Percentiles rank a stretch among this genome's conserved stretches.
Conservation (phyloP, 2,329 filamentous ascomycete genomes). For the Colletotrichum noveboracense region DNA sequence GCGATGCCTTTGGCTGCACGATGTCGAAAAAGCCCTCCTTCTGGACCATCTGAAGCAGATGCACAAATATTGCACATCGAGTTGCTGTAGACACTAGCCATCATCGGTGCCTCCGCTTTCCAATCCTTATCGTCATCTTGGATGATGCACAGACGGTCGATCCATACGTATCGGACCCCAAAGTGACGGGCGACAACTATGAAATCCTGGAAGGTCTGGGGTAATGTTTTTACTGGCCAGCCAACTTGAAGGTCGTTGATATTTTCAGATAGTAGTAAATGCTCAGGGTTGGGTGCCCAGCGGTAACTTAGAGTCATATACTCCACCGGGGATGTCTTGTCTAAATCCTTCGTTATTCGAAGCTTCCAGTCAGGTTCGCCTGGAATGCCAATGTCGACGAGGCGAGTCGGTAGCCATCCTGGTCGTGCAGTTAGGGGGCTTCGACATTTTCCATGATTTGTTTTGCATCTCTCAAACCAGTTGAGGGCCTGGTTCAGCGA, state of each 20-base stretch:
- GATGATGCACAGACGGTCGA: neutral
- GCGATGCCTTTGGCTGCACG: neutral
- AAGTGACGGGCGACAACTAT: neutral
- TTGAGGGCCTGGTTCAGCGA: neutral
- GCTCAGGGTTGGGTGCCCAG: neutral
- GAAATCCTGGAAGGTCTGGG: neutral
- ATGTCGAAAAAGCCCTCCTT: neutral
- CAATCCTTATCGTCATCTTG: neutral
- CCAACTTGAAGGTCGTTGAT: neutral
- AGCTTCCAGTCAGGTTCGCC: neutral
- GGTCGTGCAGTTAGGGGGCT: neutral
- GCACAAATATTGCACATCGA: neutral
- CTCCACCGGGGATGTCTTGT: neutral
- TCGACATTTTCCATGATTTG: neutral
- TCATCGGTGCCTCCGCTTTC: neutral
- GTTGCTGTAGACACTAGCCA: neutral
- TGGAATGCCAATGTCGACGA: neutral
- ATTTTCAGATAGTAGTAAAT: neutral
- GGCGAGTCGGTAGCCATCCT: neutral
- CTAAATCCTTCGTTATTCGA: neutral
- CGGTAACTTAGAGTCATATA: neutral
- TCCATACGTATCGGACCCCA: neutral
- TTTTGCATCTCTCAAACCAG: neutral
- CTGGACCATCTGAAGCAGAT: neutral
- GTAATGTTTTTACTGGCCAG: neutral